Base-by-base conservation (phyloP, 2,329 filamentous ascomycete genomes). In the Apiospora phragmitis region DNA sequence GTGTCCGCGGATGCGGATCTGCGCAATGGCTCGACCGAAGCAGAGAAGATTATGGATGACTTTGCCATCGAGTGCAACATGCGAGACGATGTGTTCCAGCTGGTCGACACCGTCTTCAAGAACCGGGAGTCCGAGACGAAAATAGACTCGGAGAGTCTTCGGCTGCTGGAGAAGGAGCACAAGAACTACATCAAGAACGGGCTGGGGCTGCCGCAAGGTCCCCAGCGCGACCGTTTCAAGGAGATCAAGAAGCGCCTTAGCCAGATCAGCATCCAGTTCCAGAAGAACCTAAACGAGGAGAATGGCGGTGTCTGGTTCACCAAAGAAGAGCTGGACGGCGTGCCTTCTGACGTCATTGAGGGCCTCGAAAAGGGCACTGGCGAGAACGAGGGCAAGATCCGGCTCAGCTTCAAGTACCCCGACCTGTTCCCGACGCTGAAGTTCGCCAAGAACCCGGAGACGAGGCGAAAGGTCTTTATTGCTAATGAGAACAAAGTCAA, bases 211-310 rank as follows among this genome's bases (percentile, higher is more conserved):
- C 90, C 92, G 1, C 88, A 89, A 32, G 93, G 92, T 1, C 84
- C 87, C 5, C 85, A 94, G 83, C 84, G 93, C 72, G 93, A 94
- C 75, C 89, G 93, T 62, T 95, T 95, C 87, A 95, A 94, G 85
- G 92, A 92, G 81, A 94, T 95, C 82, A 93, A 94, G 87, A 93
- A 94, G 86, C 85, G 92, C 16, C 84, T 96, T 70, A 93, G 90
- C 74, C 88, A 92, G 79, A 88, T 95, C 75, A 86, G 88, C 77
- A 94, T 95, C 71, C 86, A 90, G 70, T 94, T 94, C 81, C 89
- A 92, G 78, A 94, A 94, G 85, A 93, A 92, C 76, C 84, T 95
- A 71, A 95, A 95, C 77, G 93, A 95, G 81, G 93, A 96, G 83
- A 91, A 91, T 75, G 92, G 91, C n/a, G 92, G 91, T 2, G 83